Evolutionary conservation across 768 basidiomycete genomes (phyloP), one percentile per base, ranked within the genome.

Genomic region (Obba rivulosa): DNA sequence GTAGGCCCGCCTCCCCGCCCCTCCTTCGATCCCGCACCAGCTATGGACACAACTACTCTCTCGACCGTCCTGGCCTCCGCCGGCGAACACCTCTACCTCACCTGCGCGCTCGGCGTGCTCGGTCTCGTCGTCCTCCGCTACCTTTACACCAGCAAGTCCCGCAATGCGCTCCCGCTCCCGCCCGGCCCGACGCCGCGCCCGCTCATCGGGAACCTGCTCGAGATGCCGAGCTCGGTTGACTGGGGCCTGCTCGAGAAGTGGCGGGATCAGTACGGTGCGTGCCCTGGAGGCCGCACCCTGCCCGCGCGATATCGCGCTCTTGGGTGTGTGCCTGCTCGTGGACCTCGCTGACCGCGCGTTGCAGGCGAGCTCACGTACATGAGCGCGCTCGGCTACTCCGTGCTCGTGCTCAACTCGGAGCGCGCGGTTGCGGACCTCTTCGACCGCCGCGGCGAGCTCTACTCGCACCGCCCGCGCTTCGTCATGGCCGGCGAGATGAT

Each of bases 401-500:
- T 48, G 17, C n/a, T 48, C 16, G 16, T 40, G 17, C 39, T 48
- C 23, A 41, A 41, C 18, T 13, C 25, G 3, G 24, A 24, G n/a
- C 18, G 39, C 8, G 46, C 38, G 8, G 28, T 22, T 16, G 13
- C 5, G 3, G 46, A 48, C 13, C 46, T 48, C 38, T 24, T 48
- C n/a, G 25, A 48, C 17, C n/a, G 13, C 11, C 36, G 46, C 8
- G 38, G 38, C 18, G 17, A 9, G 9, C 13, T 40, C 3, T 48
- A 48, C 28, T 24, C 21, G 8, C 24, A 48, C 39, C 11, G 38
- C 8, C 46, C 46, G 31, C 34, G 24, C 18, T 18, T 31, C 24
- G 18, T 25, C 13, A 48, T 48, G 46, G 62, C 63, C 0, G 66
- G 66, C 3, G 63, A 65, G 48, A 52, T 69, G 65, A 21, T 46